Conservation (phyloP, 2,329 filamentous ascomycete genomes). For the Sporothrix inflata region DNA sequence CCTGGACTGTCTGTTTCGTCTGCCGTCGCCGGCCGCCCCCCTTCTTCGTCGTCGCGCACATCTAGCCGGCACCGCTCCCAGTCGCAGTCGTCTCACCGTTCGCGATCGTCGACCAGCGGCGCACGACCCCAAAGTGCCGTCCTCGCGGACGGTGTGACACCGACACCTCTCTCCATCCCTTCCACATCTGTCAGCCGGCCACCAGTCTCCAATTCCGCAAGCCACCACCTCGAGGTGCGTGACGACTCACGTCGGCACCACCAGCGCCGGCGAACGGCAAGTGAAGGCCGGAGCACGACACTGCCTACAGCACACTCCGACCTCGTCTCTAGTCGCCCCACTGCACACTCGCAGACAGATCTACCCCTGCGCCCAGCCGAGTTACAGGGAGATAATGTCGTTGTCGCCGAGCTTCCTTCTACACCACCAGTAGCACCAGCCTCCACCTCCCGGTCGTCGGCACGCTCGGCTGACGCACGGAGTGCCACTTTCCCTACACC, state of each 20-base stretch:
- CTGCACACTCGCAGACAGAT: conserved; percentile 68
- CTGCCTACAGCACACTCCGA: conserved; percentile 45
- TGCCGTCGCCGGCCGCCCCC: conserved; percentile 27
- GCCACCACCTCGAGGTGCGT: conserved; percentile 52
- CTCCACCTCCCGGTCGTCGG: conserved; percentile 28
- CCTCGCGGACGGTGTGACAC: conserved; percentile 17
- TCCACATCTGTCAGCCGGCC: conserved; percentile 47
- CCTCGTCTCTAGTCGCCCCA: conserved; percentile 46
- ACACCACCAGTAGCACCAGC: neutral
- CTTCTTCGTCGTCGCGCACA: conserved; percentile 37
- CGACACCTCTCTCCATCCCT: neutral
- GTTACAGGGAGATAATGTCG: conserved; percentile 2
- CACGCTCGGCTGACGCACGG: conserved; percentile 22
- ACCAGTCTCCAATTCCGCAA: conserved; percentile 48
- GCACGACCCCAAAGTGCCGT: conserved; percentile 34
- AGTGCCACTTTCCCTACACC: conserved; percentile 14
- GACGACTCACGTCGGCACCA: conserved; percentile 48
- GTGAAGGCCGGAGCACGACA: conserved; percentile 59
- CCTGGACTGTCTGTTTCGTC: conserved; percentile 22
- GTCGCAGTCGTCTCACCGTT: conserved; percentile 42
- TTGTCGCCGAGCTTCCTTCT: conserved; percentile 9
- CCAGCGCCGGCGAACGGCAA: conserved; percentile 55
- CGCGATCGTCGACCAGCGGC: conserved; percentile 41
- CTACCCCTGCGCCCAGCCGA: conserved; percentile 49
- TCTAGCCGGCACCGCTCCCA: conserved; percentile 46